Evolutionary conservation across 2,329 filamentous ascomycete genomes (phyloP).

Genomic region (Metarhizium robertsii): DNA sequence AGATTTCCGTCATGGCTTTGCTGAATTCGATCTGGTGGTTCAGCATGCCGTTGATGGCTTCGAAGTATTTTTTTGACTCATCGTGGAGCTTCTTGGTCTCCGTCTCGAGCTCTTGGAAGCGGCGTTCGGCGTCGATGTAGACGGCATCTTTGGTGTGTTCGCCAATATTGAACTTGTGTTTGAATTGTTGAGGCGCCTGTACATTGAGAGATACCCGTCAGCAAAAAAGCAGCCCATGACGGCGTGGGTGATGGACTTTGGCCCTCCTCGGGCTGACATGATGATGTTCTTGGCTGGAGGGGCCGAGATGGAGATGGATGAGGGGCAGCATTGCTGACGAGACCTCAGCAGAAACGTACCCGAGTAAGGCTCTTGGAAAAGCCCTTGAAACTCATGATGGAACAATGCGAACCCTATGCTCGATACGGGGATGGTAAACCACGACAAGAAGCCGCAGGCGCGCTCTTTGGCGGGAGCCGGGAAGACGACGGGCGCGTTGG

Average conservation of each 20-base stretch:
- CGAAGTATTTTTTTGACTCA: constrained; percentile 94
- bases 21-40: constrained; percentile 97
- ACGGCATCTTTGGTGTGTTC: constrained; percentile 92
- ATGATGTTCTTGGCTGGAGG: not conserved
- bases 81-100: constrained; percentile 97
- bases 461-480: not conserved
- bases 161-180: constrained; percentile 87
- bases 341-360: constrained; percentile 40
- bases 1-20: constrained; percentile 89
- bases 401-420: not conserved
- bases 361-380: constrained; percentile 83
- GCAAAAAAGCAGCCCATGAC: not conserved
- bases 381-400: constrained; percentile 88
- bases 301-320: constrained; percentile 12
- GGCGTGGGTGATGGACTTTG: not conserved
- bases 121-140: constrained; percentile 87
- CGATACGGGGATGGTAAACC: not conserved
- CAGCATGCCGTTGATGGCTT: constrained; percentile 97
- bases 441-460: not conserved
- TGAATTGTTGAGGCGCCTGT: constrained; percentile 83
- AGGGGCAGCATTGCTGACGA: constrained; percentile 16
- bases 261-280: not conserved
- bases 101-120: constrained; percentile 86
- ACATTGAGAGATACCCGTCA: constrained; percentile 1
- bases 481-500: not conserved